Base-by-base conservation (phyloP, 805 yeast genomes). In the Ogataea siamensis region DNA sequence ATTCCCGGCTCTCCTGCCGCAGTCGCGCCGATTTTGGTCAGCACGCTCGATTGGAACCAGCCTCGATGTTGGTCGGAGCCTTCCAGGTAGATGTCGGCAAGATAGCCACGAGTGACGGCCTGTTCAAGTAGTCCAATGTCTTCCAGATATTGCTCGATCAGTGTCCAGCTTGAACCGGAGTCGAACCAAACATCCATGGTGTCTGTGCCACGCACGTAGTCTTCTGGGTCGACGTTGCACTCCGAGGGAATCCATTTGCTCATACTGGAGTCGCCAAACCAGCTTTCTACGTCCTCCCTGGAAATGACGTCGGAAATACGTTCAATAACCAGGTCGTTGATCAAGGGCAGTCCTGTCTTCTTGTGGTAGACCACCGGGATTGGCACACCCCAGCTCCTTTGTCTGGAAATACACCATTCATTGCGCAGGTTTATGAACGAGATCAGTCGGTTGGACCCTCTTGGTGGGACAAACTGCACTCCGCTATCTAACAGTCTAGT, bases 131-230 rank as follows among this genome's bases (percentile, higher is more conserved):
- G 49, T 1, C 60, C 58, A 22, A 63, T 60, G 9, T 64, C 45
- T 3, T 50, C 44, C 22, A 70, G 63, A 34, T 71, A 68, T 2
- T 61, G 56, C 28, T 64, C 66, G 14, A 83, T 65, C 30, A 76
- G 71, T 8, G 78, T 73, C 98, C 99, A 93, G 22, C 93, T 81
- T 0, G 95, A 77, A 0, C 99, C 99, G 26, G 95, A 84, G 60
- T 93, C 99, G 64, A 93, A 91, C 99, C 99, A 93, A 13, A 93
- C 99, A 63, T 93, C 99, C 88, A 93, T 84, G 0, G 99, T 93
- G 51, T 93, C 99, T 29, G 69, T 74, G 1, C 96, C 91, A 52
- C 86, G 83, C 16, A 55, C 53, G 46, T 70, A 83, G 2, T 66
- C 50, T 2, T 51, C 39, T 0, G 78, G 81, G 19, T 64, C 53